Conservation (phyloP, 2,329 filamentous ascomycete genomes). For the Botrytis pseudocinerea region DNA sequence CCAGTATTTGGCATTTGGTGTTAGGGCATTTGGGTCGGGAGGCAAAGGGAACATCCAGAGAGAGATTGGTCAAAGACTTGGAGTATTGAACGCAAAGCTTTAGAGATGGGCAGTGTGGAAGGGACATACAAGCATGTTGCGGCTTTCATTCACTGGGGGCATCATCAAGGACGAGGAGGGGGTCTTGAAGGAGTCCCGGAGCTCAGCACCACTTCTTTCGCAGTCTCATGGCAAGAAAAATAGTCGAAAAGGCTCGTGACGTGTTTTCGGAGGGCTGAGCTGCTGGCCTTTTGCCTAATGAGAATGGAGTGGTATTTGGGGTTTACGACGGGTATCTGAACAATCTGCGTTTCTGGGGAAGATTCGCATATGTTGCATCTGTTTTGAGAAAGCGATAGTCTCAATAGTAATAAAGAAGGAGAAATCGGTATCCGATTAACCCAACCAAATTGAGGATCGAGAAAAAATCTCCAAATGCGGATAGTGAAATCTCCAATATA, state of each 20-base stretch:
- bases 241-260: background rate
- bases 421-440: background rate
- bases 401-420: background rate
- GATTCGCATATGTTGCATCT: background rate
- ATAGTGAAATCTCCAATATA: background rate
- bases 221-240: background rate
- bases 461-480: background rate
- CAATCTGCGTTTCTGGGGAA: background rate
- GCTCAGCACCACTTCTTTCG: background rate
- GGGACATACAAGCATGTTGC: background rate
- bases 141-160: too few relatives aligned
- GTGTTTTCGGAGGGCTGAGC: background rate
- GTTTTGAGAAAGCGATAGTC: background rate
- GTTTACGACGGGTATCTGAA: background rate
- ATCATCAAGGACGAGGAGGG: background rate
- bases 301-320: too few relatives aligned
- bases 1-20: conserved; percentile 30
- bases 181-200: background rate
- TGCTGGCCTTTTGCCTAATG: background rate
- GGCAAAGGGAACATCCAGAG: background rate
- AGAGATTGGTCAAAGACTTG: background rate
- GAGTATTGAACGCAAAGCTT: background rate
- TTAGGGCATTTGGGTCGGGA: background rate
- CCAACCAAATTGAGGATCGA: background rate
- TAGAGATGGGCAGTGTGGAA: background rate